These are phyloP conservation scores for Aspergillus neoniger DNA, from an alignment of 2,329 filamentous ascomycete genomes.

Conservation along the genomic window DNA sequence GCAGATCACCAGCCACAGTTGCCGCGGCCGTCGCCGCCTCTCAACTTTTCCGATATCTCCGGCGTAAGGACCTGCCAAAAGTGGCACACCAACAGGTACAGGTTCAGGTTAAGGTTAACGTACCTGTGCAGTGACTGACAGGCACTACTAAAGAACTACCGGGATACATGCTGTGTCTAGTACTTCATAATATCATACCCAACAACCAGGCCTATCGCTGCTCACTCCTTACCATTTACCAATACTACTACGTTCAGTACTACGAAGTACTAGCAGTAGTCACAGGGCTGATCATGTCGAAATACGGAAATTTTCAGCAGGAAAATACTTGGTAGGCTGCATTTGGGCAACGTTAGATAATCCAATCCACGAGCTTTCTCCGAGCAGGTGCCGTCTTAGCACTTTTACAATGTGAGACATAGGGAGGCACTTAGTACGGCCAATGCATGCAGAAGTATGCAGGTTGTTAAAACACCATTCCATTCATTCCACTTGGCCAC, in stretches of 20 bases:
- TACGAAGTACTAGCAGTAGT: too few relatives aligned
- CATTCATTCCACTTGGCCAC: not conserved
- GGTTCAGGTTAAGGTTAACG: not conserved
- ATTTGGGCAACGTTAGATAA: not conserved
- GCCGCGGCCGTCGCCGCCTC: not conserved
- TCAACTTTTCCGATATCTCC: not conserved
- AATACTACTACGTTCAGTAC: too few relatives aligned
- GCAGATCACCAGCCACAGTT: constrained; percentile 8
- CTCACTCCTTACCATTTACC: not conserved
- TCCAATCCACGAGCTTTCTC: not conserved
- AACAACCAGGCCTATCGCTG: not conserved
- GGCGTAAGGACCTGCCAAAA: constrained; percentile 1
- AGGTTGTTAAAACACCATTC: not conserved
- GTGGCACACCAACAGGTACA: not conserved
- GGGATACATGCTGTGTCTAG: too few relatives aligned
- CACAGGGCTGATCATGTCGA: not conserved
- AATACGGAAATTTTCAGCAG: not conserved
- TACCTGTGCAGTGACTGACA: not conserved
- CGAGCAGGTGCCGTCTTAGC: not conserved
- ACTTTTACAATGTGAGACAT: not conserved
- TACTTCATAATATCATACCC: not conserved
- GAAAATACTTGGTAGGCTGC: too few relatives aligned
- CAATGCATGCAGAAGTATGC: not conserved
- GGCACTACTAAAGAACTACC: not conserved
- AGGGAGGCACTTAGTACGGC: not conserved